Evolutionary conservation across 2,329 filamentous ascomycete genomes (phyloP).

Genomic region (Botrytis porri): DNA sequence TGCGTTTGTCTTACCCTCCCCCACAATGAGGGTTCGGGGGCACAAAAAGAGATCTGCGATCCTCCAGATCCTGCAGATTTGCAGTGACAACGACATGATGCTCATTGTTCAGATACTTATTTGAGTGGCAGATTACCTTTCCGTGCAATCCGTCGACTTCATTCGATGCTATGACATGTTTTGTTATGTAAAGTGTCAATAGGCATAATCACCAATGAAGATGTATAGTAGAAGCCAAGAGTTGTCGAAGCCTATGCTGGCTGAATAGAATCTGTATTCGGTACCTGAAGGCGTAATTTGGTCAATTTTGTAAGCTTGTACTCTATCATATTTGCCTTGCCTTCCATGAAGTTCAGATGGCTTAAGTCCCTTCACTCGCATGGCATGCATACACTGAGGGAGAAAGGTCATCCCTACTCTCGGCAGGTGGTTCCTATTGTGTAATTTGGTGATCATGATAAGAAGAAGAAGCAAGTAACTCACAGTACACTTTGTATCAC

Average conservation of each 20-base stretch:
- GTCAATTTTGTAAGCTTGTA: neutral
- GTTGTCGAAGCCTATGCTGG: neutral
- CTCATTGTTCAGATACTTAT: neutral
- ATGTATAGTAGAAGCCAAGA: neutral
- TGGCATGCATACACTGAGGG: constrained; percentile 4
- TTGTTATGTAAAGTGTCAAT: neutral
- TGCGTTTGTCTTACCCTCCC: constrained; percentile 3
- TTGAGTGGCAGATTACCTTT: neutral
- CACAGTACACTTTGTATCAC: neutral
- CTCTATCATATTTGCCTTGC: neutral
- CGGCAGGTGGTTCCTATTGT: neutral
- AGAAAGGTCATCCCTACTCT: neutral
- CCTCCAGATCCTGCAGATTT: neutral
- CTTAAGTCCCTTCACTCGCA: neutral
- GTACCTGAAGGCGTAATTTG: neutral
- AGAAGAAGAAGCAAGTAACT: neutral
- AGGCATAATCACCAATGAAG: neutral
- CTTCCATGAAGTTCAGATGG: neutral
- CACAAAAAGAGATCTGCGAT: neutral
- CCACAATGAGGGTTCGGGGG: neutral
- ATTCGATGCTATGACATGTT: neutral
- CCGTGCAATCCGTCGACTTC: neutral
- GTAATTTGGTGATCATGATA: neutral
- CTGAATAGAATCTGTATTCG: neutral
- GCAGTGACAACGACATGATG: neutral